Evolutionary conservation across 1,284 basidiomycete genomes (phyloP).

Genomic region (Irpex sp.): DNA sequence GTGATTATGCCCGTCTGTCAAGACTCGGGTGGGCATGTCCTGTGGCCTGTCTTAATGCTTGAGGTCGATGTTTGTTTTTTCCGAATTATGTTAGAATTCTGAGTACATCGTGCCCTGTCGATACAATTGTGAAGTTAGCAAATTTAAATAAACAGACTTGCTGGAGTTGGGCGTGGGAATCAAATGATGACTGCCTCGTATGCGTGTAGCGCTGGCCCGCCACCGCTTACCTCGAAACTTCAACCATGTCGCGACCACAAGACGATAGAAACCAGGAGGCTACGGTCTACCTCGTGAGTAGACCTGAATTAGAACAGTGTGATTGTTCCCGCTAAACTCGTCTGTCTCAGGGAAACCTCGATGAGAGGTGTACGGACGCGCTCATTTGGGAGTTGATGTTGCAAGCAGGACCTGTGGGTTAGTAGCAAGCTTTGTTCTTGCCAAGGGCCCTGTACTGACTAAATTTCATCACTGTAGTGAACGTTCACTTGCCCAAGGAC

Average conservation of each 20-base stretch:
- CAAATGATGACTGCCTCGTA: background rate
- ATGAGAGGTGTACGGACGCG: slow-evolving; percentile 92
- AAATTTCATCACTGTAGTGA: slow-evolving; percentile 52
- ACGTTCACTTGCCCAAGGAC: slow-evolving; percentile 99
- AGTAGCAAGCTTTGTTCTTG: slow-evolving; percentile 28
- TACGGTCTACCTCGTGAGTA: slow-evolving; percentile 84
- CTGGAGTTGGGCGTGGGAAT: background rate
- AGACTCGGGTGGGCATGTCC: background rate
- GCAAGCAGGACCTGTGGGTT: slow-evolving; percentile 95
- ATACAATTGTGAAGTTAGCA: too few relatives aligned
- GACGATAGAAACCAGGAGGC: slow-evolving; percentile 95
- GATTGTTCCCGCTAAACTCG: background rate
- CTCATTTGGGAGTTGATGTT: slow-evolving; percentile 99
- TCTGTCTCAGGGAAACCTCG: slow-evolving; percentile 83
- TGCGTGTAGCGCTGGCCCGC: background rate
- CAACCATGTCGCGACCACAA: slow-evolving; percentile 74
- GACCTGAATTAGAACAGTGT: background rate
- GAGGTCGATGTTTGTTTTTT: too few relatives aligned
- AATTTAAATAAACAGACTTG: too few relatives aligned
- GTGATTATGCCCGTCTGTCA: slow-evolving; percentile 11
- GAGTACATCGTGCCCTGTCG: too few relatives aligned
- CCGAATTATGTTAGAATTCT: too few relatives aligned
- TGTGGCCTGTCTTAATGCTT: background rate
- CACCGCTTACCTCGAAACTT: background rate
- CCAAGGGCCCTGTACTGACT: slow-evolving; percentile 4